These are phyloP conservation scores for Paspalum notatum DNA, from an alignment of 176 grass and related monocot genomes.

Conservation along the genomic window DNA sequence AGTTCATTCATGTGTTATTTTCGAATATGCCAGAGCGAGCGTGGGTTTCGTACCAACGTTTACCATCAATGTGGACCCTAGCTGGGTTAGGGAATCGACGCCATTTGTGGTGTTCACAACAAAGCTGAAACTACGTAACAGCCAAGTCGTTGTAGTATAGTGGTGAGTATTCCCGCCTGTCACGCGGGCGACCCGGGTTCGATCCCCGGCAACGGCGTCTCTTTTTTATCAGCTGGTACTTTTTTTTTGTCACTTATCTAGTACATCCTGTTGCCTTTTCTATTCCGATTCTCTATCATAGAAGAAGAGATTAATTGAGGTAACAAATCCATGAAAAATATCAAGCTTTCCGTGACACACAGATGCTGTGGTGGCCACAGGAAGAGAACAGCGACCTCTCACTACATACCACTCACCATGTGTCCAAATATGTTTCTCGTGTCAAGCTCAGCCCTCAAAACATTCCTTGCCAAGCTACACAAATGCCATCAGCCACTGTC, in stretches of 20 bases:
- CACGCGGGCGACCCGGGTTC: constrained; percentile 87
- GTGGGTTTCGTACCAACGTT: background rate
- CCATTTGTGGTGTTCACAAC: background rate
- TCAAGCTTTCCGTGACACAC: background rate
- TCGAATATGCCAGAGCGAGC: background rate
- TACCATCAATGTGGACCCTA: too few species aligned
- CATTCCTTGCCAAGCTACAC: constrained; percentile 43
- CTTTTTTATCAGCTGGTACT: background rate
- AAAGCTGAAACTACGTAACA: background rate
- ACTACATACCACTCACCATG: background rate
- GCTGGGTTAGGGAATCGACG: background rate
- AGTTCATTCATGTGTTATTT: background rate
- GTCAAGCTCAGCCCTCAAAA: background rate
- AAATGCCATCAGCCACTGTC: constrained; percentile 36
- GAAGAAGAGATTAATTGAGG: too few species aligned
- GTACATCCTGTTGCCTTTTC: too few species aligned
- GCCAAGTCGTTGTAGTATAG: constrained; percentile 27
- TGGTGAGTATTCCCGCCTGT: constrained; percentile 84
- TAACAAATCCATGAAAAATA: too few species aligned
- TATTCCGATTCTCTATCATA: too few species aligned
- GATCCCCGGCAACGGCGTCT: constrained; percentile 83
- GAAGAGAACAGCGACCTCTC: background rate
- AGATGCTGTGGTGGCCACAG: background rate
- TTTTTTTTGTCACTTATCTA: background rate
- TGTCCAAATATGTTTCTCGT: background rate